These are phyloP conservation scores for Podila epigama DNA, from an alignment of 192 early-diverging fungal genomes.

Conservation along the genomic window DNA sequence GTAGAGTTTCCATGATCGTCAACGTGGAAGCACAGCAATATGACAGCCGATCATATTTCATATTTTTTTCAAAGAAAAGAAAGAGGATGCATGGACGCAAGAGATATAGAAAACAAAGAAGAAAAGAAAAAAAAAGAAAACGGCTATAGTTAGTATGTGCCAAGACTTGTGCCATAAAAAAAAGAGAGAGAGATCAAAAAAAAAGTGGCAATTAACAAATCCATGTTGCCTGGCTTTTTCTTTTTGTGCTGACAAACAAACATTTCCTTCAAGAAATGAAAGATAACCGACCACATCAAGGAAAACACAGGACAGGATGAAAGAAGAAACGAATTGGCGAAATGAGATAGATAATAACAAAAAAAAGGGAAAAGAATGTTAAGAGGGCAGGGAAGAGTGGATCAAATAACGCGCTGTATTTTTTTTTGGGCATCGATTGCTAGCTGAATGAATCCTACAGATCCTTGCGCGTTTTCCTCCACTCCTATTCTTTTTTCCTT, in stretches of 20 bases:
- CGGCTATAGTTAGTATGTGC: constrained; percentile 1
- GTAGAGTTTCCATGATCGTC: too few relatives aligned
- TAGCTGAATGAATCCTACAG: background rate
- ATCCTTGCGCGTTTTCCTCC: background rate
- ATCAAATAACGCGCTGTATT: background rate
- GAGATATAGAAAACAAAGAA: background rate
- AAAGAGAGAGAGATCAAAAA: background rate
- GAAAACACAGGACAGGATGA: too few relatives aligned
- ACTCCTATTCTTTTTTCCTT: background rate
- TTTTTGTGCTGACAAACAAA: background rate
- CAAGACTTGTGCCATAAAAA: background rate
- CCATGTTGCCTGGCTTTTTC: background rate
- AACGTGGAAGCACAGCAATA: too few relatives aligned
- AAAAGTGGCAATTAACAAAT: background rate
- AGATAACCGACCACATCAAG: too few relatives aligned
- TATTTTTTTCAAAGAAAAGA: background rate
- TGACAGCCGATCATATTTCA: too few relatives aligned
- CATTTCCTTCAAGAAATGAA: background rate
- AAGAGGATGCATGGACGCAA: background rate
- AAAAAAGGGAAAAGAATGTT: too few relatives aligned
- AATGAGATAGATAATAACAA: too few relatives aligned
- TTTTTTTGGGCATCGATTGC: background rate
- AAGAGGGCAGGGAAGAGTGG: too few relatives aligned
- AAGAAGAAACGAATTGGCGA: too few relatives aligned
- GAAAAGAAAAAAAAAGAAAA: constrained; percentile 4